Evolutionary conservation across 192 early-diverging fungal species (phyloP), one percentile per base, ranked within the genome.

Genomic region (Backusella australiensis): DNA sequence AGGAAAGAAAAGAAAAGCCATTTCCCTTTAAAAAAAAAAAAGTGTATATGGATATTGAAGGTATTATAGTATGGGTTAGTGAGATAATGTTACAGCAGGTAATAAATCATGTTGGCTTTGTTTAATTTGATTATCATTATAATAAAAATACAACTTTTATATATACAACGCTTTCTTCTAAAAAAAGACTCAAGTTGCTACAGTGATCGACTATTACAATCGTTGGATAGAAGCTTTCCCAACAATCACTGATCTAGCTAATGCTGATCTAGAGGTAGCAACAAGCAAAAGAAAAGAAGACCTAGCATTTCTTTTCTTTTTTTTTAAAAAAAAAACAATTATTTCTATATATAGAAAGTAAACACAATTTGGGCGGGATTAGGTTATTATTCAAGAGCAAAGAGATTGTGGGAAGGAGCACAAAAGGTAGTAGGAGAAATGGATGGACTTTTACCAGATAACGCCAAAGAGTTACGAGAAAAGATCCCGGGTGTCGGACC

Each of bases 21-120:
- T 17, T 44, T 68, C 36, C 59, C 59, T 8, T 65, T 6, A 12
- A 36, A n/a, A 67, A 34, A 17, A 3, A 32, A 2, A 1, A 1
- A 1, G 2, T 32, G 26, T 34, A 6, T 21, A 35, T 21, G 38
- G 8, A 76, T 32, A 53, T 23, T 21, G 36, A 38, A 49, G 26
- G 38, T 21, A 14, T 34, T 35, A 26, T 74, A 78, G 91, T 94
- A 1, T 95, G 94, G 94, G 88, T 95, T 4, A 87, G 84, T n/a
- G 94, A 95, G 80, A 90, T 95, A 35, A 95, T 95, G 94, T 79
- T 91, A n/a, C 94, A 95, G 75, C 94, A 83, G 80, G 80, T 81
- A 70, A 63, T n/a, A 42, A 26, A 44, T 21, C 0, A 71, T 21
- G 66, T 32, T 7, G 0, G 5, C 35, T 42, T 34, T 71, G 19